Conservation (phyloP, 306 rosid genomes). For the apple (Malus domestica) region DNA sequence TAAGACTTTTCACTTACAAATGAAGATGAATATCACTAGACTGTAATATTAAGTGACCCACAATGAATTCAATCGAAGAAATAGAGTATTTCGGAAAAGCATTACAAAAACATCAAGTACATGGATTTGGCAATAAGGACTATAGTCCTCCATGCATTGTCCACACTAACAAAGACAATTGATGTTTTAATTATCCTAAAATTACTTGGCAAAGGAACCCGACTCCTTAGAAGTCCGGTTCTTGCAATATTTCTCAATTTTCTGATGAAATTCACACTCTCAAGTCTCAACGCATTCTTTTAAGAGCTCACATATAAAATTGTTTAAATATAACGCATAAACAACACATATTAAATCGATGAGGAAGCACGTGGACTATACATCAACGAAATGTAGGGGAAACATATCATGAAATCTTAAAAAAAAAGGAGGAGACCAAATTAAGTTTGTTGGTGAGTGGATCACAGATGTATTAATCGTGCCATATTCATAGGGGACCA, state of each 20-base stretch:
- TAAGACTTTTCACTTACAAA: too few relatives aligned
- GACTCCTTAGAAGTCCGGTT: too few relatives aligned
- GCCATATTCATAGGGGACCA: neutral
- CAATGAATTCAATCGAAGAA: neutral
- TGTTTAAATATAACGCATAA: too few relatives aligned
- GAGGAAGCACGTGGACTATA: neutral
- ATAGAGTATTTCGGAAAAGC: neutral
- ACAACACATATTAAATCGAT: neutral
- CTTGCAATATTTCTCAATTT: too few relatives aligned
- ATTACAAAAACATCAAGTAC: neutral
- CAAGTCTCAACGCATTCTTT: rapidly evolving
- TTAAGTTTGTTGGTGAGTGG: neutral
- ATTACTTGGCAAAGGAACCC: too few relatives aligned
- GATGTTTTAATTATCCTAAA: too few relatives aligned
- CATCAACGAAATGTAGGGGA: neutral
- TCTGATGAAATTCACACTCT: too few relatives aligned
- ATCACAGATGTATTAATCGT: neutral
- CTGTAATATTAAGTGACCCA: neutral
- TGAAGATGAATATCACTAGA: too few relatives aligned
- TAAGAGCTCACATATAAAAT: too few relatives aligned
- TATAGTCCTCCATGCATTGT: too few relatives aligned
- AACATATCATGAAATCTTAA: neutral
- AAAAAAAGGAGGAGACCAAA: neutral
- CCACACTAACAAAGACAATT: neutral
- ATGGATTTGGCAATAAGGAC: too few relatives aligned